A percentile compares a stretch with the other conserved stretches of the same genome.
Conservation (phyloP, 2,329 filamentous ascomycete species). For the Plenodomus biglobosus region DNA sequence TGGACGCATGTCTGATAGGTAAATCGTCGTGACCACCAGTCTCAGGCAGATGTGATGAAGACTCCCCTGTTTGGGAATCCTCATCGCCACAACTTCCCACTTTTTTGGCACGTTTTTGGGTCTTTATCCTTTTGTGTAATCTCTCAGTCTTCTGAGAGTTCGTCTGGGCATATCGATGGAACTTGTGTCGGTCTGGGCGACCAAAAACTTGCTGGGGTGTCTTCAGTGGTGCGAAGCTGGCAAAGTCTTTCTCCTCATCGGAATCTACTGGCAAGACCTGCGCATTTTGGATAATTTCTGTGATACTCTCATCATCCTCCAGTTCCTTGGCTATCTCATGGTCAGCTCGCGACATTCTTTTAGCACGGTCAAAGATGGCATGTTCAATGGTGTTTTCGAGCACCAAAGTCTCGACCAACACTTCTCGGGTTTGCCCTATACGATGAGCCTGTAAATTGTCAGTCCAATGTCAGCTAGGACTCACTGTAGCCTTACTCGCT, state of each 20-base stretch:
- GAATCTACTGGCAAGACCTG: conserved; percentile 49
- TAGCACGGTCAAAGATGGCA: conserved; percentile 71
- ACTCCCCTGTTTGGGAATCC: not conserved
- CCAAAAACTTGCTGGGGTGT: conserved; percentile 51
- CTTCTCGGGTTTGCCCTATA: conserved; percentile 77
- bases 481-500: conserved; percentile 56
- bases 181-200: conserved; percentile 32
- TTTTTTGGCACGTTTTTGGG: conserved; percentile 1
- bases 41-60: not conserved
- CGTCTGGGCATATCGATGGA: conserved; percentile 26
- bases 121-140: conserved; percentile 22
- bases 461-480: not conserved
- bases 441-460: conserved; percentile 57
- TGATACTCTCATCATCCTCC: conserved; percentile 61
- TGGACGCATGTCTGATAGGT: not conserved
- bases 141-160: conserved; percentile 20
- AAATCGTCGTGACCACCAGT: not conserved
- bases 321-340: conserved; percentile 59
- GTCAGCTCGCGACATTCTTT: conserved; percentile 69
- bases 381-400: conserved; percentile 81
- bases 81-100: not conserved
- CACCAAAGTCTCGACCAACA: conserved; percentile 84
- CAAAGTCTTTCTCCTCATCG: conserved; percentile 31
- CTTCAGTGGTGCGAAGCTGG: conserved; percentile 48
- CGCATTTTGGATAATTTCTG: conserved; percentile 60